Conservation (phyloP, 2,329 filamentous ascomycete genomes). For the Botrytis hyacinthi region DNA sequence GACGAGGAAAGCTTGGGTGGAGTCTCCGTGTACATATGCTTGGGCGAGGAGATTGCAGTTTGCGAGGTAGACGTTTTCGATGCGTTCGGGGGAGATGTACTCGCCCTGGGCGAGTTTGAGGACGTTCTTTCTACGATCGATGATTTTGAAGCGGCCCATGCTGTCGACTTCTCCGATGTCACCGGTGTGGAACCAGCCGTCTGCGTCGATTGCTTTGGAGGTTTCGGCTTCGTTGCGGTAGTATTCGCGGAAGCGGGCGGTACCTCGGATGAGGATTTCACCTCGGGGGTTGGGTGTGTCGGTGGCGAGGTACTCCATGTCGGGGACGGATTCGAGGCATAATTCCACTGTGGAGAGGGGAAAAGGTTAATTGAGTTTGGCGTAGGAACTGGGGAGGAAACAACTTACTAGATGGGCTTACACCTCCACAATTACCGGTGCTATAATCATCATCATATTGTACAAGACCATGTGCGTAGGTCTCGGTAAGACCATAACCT, state of each 20-base stretch:
- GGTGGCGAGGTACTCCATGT: slow-evolving; percentile 86
- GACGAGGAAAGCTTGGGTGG: slow-evolving; percentile 76
- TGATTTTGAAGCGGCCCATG: slow-evolving; percentile 83
- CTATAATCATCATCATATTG: slow-evolving; percentile 71
- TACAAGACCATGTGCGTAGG: slow-evolving; percentile 72
- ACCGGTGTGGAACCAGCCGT: slow-evolving; percentile 97
- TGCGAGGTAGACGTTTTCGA: slow-evolving; percentile 91
- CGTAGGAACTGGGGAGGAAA: neutral
- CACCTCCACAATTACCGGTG: slow-evolving; percentile 77
- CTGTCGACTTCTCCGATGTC: slow-evolving; percentile 87
- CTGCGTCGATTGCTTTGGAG: slow-evolving; percentile 72
- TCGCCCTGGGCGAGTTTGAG: slow-evolving; percentile 97
- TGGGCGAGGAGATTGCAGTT: slow-evolving; percentile 74
- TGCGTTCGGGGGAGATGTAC: slow-evolving; percentile 94
- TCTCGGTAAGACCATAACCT: slow-evolving; percentile 92
- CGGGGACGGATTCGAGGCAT: slow-evolving; percentile 82
- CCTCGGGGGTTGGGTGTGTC: slow-evolving; percentile 90
- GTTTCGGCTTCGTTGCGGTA: slow-evolving; percentile 90
- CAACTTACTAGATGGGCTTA: slow-evolving; percentile 47
- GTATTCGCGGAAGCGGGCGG: slow-evolving; percentile 81
- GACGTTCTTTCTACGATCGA: slow-evolving; percentile 99
- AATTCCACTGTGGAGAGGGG: slow-evolving; percentile 57
- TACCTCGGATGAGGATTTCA: slow-evolving; percentile 80
- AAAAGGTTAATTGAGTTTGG: neutral
- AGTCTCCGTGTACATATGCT: slow-evolving; percentile 89